Evolutionary conservation across 1,284 basidiomycete species (phyloP).

Genomic region (Termitomyces sp.): DNA sequence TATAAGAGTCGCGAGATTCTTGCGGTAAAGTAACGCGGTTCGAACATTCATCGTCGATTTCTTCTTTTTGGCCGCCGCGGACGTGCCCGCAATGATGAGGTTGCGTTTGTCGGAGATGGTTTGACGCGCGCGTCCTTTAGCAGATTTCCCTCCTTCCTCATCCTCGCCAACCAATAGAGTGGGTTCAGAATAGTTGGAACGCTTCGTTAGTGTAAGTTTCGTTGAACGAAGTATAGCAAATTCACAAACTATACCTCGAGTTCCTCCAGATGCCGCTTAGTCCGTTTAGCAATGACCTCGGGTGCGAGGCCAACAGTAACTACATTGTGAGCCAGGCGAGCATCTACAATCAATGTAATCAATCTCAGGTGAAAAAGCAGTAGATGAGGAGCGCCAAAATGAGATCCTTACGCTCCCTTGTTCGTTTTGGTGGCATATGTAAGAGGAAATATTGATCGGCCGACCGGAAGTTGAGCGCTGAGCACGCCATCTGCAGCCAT

Average conservation of each 20-base stretch:
- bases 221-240: conserved; percentile 6
- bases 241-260: conserved; percentile 55
- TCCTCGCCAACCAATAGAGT: conserved; percentile 39
- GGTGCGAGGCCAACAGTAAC: conserved; percentile 47
- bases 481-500: conserved; percentile 27
- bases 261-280: conserved; percentile 72
- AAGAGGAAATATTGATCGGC: conserved; percentile 20
- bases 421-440: conserved; percentile 40
- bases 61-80: conserved; percentile 55
- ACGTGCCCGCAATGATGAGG: conserved; percentile 38
- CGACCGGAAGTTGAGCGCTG: conserved; percentile 22
- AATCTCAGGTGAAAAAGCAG: neutral
- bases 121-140: conserved; percentile 65
- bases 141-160: conserved; percentile 38
- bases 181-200: conserved; percentile 73
- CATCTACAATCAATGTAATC: conserved; percentile 25
- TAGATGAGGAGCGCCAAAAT: neutral
- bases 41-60: conserved; percentile 78
- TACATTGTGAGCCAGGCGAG: conserved; percentile 33
- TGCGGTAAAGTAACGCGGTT: conserved; percentile 73
- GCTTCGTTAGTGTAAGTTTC: conserved; percentile 33
- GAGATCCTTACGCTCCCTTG: conserved; percentile 35
- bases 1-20: conserved; percentile 62
- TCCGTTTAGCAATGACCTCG: conserved; percentile 69
- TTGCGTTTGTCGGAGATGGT: conserved; percentile 70